Base-by-base conservation (phyloP, 2,329 filamentous ascomycete species). In the Cladosporium sp. region DNA sequence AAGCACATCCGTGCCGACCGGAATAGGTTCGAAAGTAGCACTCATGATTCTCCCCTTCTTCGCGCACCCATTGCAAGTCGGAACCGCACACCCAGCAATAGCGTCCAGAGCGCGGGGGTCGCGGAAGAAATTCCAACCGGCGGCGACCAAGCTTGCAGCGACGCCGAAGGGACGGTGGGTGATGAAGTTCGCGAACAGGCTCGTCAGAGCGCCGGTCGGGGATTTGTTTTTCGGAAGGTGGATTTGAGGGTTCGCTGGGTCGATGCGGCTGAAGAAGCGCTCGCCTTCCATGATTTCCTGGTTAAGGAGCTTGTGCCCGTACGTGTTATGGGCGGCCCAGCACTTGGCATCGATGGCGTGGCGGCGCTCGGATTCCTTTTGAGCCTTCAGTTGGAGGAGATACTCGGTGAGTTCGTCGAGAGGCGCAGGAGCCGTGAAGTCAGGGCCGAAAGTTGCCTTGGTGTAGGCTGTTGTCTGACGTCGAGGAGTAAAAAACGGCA, bases 111-210 rank as follows among this genome's bases (percentile, higher is more conserved):
- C 27, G 11, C 43, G 15, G 12, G 43, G 43, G 27, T 48, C 43
- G 27, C 43, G 43, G 25, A 39, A 48, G 43, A 39, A 48, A 22
- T 48, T 48, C 33, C 33, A 46, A 5, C 43, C 43, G 18, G 18
- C 19, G 20, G 19, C n/a, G 11, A 48, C 30, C 18, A 48, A 20
- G 6, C 22, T 19, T 4, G 43, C 32, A 7, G 35, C 35, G 9
- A 16, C 30, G 16, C 35, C n/a, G 36, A 48, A 39, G 16, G 43
- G 29, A 16, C 36, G 22, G 35, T 30, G n/a, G 15, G 38, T 39
- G 25, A 48, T 32, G 25, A 35, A 39, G 35, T 12, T 30, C 35
- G 27, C 15, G n/a, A 30, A 19, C 15, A 48, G 18, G 13, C 36
- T 22, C 43, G 39, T 25, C 15, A 39, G 18, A 7, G 18, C 25